Evolutionary conservation across 1,139 yeast species (phyloP).

Genomic region (Saccharomycopsis crataegensis): DNA sequence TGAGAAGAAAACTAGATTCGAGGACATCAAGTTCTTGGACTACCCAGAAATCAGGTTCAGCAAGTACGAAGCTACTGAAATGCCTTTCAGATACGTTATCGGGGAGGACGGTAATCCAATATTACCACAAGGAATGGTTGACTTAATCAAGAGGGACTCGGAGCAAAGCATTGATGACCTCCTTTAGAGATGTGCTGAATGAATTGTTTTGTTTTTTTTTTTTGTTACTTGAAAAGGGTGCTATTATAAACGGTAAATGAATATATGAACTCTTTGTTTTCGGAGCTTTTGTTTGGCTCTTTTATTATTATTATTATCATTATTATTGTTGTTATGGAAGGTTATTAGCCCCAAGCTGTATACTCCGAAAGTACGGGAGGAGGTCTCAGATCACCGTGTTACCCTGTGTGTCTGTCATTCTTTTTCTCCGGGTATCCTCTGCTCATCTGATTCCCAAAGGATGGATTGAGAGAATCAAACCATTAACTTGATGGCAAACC

Average conservation of each 20-base stretch:
- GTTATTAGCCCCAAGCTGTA: background rate
- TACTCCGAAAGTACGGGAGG: no score
- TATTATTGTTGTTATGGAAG: background rate
- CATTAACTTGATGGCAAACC: no score
- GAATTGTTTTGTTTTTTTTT: background rate
- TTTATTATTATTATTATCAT: background rate
- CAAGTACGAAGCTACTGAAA: constrained; percentile 87
- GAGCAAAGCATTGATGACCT: constrained; percentile 57
- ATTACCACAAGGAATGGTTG: constrained; percentile 86
- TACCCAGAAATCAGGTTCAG: constrained; percentile 89
- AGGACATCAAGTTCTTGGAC: constrained; percentile 75
- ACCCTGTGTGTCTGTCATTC: no score
- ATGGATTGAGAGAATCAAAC: no score
- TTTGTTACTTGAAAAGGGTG: background rate
- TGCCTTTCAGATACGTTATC: constrained; percentile 91
- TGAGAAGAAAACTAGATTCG: constrained; percentile 47
- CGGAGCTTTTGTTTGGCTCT: background rate
- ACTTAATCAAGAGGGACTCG: constrained; percentile 76
- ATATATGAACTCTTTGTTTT: background rate
- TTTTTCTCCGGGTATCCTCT: no score
- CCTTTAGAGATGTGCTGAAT: constrained; percentile 1
- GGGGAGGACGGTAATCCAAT: constrained; percentile 63
- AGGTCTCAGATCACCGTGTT: no score
- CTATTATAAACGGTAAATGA: background rate
- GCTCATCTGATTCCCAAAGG: no score